Evolutionary conservation across 768 basidiomycete species (phyloP).

Genomic region (Obba rivulosa): DNA sequence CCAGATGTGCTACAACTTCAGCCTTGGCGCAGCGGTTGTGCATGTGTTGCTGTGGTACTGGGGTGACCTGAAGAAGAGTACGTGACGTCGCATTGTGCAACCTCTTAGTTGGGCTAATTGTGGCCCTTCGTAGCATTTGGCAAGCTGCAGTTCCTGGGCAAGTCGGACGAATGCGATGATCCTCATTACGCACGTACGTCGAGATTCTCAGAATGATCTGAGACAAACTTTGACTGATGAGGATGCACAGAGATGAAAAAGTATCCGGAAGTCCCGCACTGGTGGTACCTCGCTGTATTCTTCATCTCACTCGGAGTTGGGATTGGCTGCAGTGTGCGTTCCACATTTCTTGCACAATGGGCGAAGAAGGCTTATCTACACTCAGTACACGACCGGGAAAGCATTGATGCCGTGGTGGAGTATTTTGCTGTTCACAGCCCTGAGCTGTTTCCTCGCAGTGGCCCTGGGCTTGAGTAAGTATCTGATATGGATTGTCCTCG

Average conservation of each 20-base stretch:
- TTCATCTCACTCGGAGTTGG: constrained; percentile 40
- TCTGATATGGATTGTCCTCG: not conserved
- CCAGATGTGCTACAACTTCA: constrained; percentile 45
- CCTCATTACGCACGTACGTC: constrained; percentile 41
- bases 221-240: not conserved
- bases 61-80: constrained; percentile 40
- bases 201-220: no score
- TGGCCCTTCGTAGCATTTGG: constrained; percentile 32
- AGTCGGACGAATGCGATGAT: constrained; percentile 35
- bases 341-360: not conserved
- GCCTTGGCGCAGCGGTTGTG: constrained; percentile 44
- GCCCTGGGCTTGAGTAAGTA: constrained; percentile 32
- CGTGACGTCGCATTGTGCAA: constrained; percentile 4
- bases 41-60: constrained; percentile 49
- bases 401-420: constrained; percentile 53
- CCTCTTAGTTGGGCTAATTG: not conserved
- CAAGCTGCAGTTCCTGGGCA: constrained; percentile 33
- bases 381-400: constrained; percentile 27
- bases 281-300: constrained; percentile 44
- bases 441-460: constrained; percentile 34
- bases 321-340: constrained; percentile 37
- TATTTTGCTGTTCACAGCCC: constrained; percentile 41
- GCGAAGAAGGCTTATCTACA: not conserved
- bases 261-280: constrained; percentile 50
- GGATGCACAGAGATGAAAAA: constrained; percentile 39